These are phyloP conservation scores for Hortiboletus flavorubellus DNA, from an alignment of 768 basidiomycete species.

Conservation along the genomic window DNA sequence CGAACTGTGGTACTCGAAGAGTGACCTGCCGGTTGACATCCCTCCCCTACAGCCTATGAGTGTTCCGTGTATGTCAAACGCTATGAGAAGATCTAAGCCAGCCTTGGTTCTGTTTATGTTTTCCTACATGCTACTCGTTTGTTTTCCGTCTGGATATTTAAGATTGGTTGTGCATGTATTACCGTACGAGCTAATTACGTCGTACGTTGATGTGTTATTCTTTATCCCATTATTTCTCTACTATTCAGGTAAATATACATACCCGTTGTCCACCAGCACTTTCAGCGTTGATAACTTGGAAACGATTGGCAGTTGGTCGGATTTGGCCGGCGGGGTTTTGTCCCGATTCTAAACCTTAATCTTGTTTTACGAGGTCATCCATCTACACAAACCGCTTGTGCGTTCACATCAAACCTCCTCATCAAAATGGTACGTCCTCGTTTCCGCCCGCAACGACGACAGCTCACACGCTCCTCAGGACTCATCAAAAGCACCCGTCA, in stretches of 20 bases:
- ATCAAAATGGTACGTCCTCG: slow-evolving; percentile 24
- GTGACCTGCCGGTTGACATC: not conserved
- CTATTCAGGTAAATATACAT: slow-evolving; percentile 12
- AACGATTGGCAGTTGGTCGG: slow-evolving; percentile 2
- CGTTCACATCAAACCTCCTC: not conserved
- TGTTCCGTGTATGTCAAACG: not conserved
- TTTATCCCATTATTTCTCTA: not conserved
- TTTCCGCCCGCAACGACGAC: not conserved
- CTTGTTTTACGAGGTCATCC: slow-evolving; percentile 9
- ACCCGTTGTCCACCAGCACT: not conserved
- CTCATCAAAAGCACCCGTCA: slow-evolving; percentile 88
- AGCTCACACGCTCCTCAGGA: slow-evolving; percentile 43
- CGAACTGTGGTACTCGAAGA: slow-evolving; percentile 24
- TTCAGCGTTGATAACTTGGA: too few relatives aligned
- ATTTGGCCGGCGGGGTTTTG: slow-evolving; percentile 19
- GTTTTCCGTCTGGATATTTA: slow-evolving; percentile 18
- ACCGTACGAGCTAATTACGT: slow-evolving; percentile 11
- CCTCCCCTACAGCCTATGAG: not conserved
- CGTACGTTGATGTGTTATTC: not conserved
- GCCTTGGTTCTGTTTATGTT: slow-evolving; percentile 11
- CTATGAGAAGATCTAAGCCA: slow-evolving; percentile 4
- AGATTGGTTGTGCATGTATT: slow-evolving; percentile 10
- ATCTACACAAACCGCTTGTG: slow-evolving; percentile 8
- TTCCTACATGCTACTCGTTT: slow-evolving; percentile 17
- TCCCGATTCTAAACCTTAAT: slow-evolving; percentile 19